phyloP scores from a whole-genome alignment of 1,284 basidiomycete genomes.

The Ceratobasidium theobromae region DNA sequence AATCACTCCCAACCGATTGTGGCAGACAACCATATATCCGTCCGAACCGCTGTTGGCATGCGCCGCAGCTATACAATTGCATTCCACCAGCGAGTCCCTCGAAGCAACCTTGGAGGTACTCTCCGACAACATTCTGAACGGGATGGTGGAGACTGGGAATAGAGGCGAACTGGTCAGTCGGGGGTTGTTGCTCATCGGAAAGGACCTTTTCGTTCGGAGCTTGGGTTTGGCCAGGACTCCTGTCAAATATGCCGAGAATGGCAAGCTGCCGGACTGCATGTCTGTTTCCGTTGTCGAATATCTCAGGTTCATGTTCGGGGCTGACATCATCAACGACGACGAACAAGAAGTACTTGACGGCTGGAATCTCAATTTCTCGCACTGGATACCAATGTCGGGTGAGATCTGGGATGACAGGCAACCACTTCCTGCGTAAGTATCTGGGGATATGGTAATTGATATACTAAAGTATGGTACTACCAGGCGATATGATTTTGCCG shows the following conservation, averaged over 20 bases:
- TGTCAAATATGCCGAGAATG: not conserved
- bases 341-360: not conserved
- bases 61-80: not conserved
- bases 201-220: not conserved
- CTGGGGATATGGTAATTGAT: too few species aligned
- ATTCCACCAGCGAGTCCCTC: not conserved
- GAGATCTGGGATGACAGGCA: not conserved
- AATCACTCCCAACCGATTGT: not conserved
- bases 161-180: not conserved
- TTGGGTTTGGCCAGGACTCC: not conserved
- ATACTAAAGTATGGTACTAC: not conserved
- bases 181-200: not conserved
- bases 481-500: not conserved
- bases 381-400: not conserved
- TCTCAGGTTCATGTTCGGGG: not conserved
- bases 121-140: not conserved
- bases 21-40: not conserved
- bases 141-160: not conserved
- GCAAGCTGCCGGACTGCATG: not conserved
- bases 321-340: not conserved
- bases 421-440: too few species aligned
- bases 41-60: constrained; percentile 7
- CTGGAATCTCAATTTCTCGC: not conserved
- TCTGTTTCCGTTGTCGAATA: not conserved
- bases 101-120: not conserved